Percentiles rank a stretch among this genome's conserved stretches.
Evolutionary conservation across 331 rosid species (phyloP).

Genomic region (Spiraea crenata): DNA sequence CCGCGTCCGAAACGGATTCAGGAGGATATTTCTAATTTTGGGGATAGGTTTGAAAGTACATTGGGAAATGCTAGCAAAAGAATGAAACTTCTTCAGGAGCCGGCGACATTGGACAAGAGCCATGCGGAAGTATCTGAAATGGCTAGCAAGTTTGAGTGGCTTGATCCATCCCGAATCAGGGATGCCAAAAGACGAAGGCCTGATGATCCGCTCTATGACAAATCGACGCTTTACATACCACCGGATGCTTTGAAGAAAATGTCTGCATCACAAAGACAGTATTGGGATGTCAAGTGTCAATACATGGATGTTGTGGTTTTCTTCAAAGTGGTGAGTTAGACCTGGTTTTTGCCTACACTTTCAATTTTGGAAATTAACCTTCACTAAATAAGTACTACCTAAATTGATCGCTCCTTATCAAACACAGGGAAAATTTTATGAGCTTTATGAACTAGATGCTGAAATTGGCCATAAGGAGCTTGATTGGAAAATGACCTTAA

Average conservation of each 20-base stretch:
- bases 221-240: slow-evolving; percentile 67
- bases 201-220: slow-evolving; percentile 62
- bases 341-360: not conserved
- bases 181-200: slow-evolving; percentile 77
- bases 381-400: slow-evolving; percentile 2
- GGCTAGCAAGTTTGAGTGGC: slow-evolving; percentile 89
- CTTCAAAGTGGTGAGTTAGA: slow-evolving; percentile 91
- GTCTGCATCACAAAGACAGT: slow-evolving; percentile 94
- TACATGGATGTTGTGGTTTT: slow-evolving; percentile 88
- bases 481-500: slow-evolving; percentile 93
- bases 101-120: slow-evolving; percentile 33
- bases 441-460: slow-evolving; percentile 95
- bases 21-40: slow-evolving; percentile 43
- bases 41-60: slow-evolving; percentile 25
- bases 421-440: slow-evolving; percentile 88
- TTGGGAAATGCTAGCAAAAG: slow-evolving; percentile 57
- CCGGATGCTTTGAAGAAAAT: slow-evolving; percentile 70
- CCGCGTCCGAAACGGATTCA: slow-evolving; percentile 61
- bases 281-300: slow-evolving; percentile 87
- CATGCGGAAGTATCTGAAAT: slow-evolving; percentile 42
- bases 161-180: slow-evolving; percentile 69
- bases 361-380: too few relatives aligned
- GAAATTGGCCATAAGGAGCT: slow-evolving; percentile 98
- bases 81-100: slow-evolving; percentile 58
- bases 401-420: slow-evolving; percentile 18